Base-by-base conservation (phyloP, 2,329 filamentous ascomycete genomes). In the Uncinocarpus reesii region DNA sequence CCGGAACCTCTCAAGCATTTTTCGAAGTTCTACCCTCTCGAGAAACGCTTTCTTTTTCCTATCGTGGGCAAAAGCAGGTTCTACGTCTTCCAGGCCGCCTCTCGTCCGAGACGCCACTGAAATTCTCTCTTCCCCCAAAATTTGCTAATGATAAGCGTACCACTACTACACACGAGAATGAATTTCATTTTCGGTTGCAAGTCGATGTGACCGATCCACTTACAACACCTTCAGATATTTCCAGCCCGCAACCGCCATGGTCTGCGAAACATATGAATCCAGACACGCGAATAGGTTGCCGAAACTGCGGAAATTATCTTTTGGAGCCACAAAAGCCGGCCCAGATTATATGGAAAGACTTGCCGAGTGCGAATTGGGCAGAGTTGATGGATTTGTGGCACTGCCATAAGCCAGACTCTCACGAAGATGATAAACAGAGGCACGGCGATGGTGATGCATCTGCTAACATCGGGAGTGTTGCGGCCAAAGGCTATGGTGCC, bases 321-420 rank as follows among this genome's bases (percentile, higher is more conserved):
- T 20, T 48, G 13, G 28, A 42, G 6, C 51, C 57, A 3, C 31
- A 56, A 20, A 37, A 40, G 11, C 34, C 35, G 13, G 26, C 28
- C 7, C 56, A 44, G 2, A 68, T 65, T 32, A 65, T 68, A 31
- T 98, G 92, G 90, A 95, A 90, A 66, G 88, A 98, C 60, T 71
- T 98, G 15, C 92, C 92, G 0, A 95, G 88, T 60, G 88, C 94
- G 58, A 90, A 95, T 60, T 98, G 92, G 92, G 93, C 92, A 0
- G 92, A 98, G 69, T 94, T 98, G 89, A 98, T 98, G 92, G 93
- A 98, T 65, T 94, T 98, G 57, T 98, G 92, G 92, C 93, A 98
- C 66, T 98, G 92, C 60, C 92, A 98, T 65, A 96, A 96, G 66
- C 92, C 93, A 1, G 71, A 76, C 52, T 57, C 72, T 21, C 66